These are phyloP conservation scores for Rhizomucor miehei DNA, from an alignment of 371 early-diverging fungal species.

Conservation along the genomic window DNA sequence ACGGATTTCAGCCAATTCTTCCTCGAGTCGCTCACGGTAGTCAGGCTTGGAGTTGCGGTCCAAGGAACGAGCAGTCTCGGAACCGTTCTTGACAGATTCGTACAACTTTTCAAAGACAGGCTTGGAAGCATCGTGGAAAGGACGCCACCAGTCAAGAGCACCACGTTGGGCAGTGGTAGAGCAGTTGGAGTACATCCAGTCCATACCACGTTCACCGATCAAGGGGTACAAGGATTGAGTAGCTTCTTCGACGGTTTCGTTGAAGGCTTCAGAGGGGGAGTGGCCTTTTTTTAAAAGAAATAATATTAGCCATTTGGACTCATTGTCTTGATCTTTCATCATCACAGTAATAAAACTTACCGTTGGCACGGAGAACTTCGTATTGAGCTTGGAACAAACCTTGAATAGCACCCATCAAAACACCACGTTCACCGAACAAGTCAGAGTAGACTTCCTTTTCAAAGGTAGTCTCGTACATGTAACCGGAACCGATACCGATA, in stretches of 20 bases:
- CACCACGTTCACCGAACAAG: constrained; percentile 96
- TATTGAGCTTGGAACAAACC: constrained; percentile 97
- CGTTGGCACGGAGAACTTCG: constrained; percentile 92
- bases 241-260: constrained; percentile 99
- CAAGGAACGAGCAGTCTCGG: constrained; percentile 87
- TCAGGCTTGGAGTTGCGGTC: constrained; percentile 86
- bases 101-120: constrained; percentile 94
- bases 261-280: constrained; percentile 97
- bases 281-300: constrained; percentile 69
- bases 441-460: constrained; percentile 97
- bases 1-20: constrained; percentile 84
- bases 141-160: constrained; percentile 96
- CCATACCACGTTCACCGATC: constrained; percentile 96
- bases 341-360: constrained; percentile 9
- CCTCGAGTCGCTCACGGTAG: constrained; percentile 91
- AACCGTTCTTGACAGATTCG: constrained; percentile 83
- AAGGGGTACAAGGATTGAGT: constrained; percentile 97
- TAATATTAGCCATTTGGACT: background rate
- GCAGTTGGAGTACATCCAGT: constrained; percentile 97
- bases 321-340: no score
- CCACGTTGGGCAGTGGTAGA: constrained; percentile 95
- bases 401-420: constrained; percentile 97
- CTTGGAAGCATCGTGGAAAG: constrained; percentile 91
- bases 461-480: constrained; percentile 96
- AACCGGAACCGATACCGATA: constrained; percentile 94